phyloP scores from a whole-genome alignment of 2,329 filamentous ascomycete genomes.

The Aspergillus sp. region DNA sequence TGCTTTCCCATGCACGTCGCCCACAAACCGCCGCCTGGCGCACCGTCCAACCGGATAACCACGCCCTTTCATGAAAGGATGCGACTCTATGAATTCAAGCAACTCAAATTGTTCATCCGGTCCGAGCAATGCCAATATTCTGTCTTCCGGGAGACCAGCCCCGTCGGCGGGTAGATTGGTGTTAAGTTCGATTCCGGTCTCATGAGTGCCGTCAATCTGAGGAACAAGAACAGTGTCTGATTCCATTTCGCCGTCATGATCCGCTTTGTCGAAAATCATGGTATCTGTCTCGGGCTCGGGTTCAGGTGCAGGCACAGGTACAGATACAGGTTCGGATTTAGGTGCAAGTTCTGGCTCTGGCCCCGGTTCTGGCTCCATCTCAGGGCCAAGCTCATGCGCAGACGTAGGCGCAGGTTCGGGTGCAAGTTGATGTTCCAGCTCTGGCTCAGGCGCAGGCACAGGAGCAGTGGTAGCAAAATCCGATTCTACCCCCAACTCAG shows the following conservation, averaged over 20 bases:
- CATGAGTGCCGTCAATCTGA: not conserved
- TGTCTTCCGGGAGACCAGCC: conserved; percentile 6
- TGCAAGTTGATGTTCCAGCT: not conserved
- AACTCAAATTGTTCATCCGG: conserved; percentile 5
- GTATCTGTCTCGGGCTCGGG: not conserved
- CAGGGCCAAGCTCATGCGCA: not conserved
- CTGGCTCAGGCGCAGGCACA: not conserved
- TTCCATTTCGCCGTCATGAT: not conserved
- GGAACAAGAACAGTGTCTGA: not conserved
- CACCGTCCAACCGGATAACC: conserved; percentile 12
- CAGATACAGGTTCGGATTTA: not conserved
- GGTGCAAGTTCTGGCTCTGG: not conserved
- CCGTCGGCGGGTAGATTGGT: not conserved
- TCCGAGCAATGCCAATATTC: conserved; percentile 10
- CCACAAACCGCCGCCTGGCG: conserved; percentile 13
- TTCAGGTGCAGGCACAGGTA: not conserved
- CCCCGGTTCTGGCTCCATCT: not conserved
- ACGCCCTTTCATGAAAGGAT: conserved; percentile 12
- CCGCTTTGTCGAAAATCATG: not conserved
- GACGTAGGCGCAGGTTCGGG: not conserved
- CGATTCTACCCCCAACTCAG: not conserved
- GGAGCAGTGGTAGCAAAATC: not conserved
- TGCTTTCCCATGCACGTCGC: conserved; percentile 13
- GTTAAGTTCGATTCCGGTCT: not conserved
- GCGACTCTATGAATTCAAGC: conserved; percentile 10